A percentile compares a stretch with the other conserved stretches of the same genome.
Evolutionary conservation across 1,139 yeast genomes (phyloP).

Genomic region (Lodderomyces metapsilosis): DNA sequence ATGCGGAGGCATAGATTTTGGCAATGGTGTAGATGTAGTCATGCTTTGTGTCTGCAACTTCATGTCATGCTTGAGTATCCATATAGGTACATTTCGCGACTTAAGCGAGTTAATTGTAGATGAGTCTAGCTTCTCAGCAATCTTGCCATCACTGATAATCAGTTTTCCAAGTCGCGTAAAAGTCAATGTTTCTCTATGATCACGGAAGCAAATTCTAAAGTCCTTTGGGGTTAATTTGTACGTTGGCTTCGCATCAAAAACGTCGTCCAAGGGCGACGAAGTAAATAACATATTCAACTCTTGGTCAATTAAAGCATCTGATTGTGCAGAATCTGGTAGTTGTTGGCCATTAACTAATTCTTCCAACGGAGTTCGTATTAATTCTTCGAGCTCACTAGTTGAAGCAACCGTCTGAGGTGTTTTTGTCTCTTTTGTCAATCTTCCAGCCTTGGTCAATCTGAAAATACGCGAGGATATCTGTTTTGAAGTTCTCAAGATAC

Average conservation of each 20-base stretch:
- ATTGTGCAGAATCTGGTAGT: constrained; percentile 17
- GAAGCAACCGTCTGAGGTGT: constrained; percentile 14
- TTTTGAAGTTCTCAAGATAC: constrained; percentile 36
- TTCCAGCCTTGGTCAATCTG: constrained; percentile 22
- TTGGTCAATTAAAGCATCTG: constrained; percentile 24
- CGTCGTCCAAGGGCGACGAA: constrained; percentile 26
- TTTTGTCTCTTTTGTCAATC: constrained; percentile 14
- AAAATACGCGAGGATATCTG: constrained; percentile 39
- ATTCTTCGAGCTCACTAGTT: constrained; percentile 20
- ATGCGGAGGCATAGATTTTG: constrained; percentile 13
- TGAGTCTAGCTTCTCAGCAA: background rate
- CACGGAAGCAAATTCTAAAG: constrained; percentile 13
- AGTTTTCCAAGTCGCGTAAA: constrained; percentile 6
- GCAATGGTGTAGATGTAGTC: constrained; percentile 16
- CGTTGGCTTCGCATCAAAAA: constrained; percentile 6
- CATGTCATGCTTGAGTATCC: constrained; percentile 16
- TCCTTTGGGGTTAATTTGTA: constrained; percentile 14
- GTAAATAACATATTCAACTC: constrained; percentile 27
- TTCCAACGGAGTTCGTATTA: constrained; percentile 26
- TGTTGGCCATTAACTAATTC: constrained; percentile 18
- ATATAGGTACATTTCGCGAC: constrained; percentile 10
- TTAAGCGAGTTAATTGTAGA: constrained; percentile 4
- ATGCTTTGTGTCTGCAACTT: constrained; percentile 11
- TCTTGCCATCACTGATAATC: background rate
- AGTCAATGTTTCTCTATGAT: background rate